Conservation (phyloP, 352 stramenopile genomes). For the Paralagenidium karlingii region DNA sequence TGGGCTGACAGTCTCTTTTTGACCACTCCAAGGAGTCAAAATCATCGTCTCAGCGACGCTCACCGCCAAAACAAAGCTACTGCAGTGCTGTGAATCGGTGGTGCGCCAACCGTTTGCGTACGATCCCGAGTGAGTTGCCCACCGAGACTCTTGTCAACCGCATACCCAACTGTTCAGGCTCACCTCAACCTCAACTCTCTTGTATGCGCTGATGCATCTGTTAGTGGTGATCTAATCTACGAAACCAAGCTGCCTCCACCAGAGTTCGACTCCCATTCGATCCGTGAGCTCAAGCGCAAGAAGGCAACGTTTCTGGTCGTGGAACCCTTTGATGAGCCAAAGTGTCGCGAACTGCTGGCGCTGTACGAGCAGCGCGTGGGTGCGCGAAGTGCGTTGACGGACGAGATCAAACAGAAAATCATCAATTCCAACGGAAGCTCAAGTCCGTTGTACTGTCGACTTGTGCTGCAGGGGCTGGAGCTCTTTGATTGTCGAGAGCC, state of each 20-base stretch:
- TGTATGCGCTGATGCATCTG: too few species aligned
- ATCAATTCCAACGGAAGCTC: conserved; percentile 37
- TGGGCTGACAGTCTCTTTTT: background rate
- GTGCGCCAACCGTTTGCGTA: conserved; percentile 36
- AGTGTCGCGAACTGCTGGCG: conserved; percentile 57
- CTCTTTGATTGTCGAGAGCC: conserved; percentile 21
- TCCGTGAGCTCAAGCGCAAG: conserved; percentile 52
- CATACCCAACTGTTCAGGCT: background rate
- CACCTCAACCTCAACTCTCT: background rate
- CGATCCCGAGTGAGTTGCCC: conserved; percentile 36
- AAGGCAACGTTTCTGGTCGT: conserved; percentile 47
- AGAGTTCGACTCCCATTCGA: conserved; percentile 47
- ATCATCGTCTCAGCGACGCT: conserved; percentile 65
- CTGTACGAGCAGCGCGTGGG: too few species aligned
- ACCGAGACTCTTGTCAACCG: background rate
- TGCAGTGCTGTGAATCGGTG: conserved; percentile 26
- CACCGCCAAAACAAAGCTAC: conserved; percentile 9
- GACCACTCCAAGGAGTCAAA: conserved; percentile 18
- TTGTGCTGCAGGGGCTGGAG: conserved; percentile 42
- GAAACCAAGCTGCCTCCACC: conserved; percentile 25
- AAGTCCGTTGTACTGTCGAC: conserved; percentile 47
- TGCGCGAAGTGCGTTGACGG: too few species aligned
- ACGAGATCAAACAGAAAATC: too few species aligned
- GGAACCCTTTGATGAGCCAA: conserved; percentile 48
- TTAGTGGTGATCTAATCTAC: conserved; percentile 51